These are phyloP conservation scores for Volvox carteri DNA, from an alignment of 163 green algal species.

Conservation along the genomic window DNA sequence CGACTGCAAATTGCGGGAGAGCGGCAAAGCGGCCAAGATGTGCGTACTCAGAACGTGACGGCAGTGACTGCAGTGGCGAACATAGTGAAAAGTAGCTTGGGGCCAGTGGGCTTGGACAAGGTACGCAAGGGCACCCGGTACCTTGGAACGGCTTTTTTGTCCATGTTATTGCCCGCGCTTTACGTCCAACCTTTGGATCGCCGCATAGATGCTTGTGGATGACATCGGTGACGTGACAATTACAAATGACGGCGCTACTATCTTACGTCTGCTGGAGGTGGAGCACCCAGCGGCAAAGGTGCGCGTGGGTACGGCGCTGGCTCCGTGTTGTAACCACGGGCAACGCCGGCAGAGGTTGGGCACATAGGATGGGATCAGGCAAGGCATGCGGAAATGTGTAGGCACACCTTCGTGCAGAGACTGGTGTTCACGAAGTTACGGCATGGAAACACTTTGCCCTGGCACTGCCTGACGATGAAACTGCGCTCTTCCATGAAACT, in stretches of 20 bases:
- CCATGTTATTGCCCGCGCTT: slow-evolving; percentile 9
- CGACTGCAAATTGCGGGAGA: slow-evolving; percentile 81
- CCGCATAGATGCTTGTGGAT: slow-evolving; percentile 98
- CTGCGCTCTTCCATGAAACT: too few species aligned
- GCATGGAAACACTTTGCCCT: too few species aligned
- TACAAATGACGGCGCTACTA: slow-evolving; percentile 99
- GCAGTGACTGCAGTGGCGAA: slow-evolving; percentile 96
- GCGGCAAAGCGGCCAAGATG: slow-evolving; percentile 86
- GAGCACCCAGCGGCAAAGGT: slow-evolving; percentile 99
- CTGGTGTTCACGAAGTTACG: too few species aligned
- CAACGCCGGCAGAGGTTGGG: too few species aligned
- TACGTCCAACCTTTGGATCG: background rate
- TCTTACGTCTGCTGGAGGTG: slow-evolving; percentile 98
- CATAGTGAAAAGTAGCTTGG: slow-evolving; percentile 97
- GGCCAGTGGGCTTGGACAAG: slow-evolving; percentile 99
- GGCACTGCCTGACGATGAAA: too few species aligned
- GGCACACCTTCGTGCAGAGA: background rate
- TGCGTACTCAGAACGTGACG: slow-evolving; percentile 94
- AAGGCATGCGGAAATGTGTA: too few species aligned
- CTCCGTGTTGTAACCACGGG: too few species aligned
- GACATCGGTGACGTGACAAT: slow-evolving; percentile 99
- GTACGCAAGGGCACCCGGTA: slow-evolving; percentile 64
- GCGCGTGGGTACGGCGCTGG: background rate
- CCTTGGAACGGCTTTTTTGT: background rate
- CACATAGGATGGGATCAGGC: too few species aligned